Percentiles rank a stretch among this genome's conserved stretches.
phyloP scores from a whole-genome alignment of 2,329 filamentous ascomycete species.

The Domatiomyces globalis region DNA sequence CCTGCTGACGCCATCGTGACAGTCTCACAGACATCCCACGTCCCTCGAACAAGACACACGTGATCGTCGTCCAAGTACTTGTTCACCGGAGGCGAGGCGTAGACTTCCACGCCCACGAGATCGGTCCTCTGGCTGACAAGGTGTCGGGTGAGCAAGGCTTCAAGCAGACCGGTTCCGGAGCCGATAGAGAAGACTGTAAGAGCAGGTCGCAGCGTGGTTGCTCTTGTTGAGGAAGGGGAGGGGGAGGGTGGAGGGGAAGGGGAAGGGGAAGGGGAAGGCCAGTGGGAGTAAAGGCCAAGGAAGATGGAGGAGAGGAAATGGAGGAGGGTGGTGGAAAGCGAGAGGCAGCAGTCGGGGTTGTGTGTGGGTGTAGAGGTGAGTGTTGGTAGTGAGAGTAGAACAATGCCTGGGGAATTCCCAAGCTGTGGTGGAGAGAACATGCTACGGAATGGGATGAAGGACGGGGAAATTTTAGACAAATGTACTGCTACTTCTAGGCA shows the following conservation, averaged over 20 bases:
- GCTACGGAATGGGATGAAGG: too few species aligned
- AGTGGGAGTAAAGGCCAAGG: neutral
- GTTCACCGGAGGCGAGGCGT: conserved; percentile 26
- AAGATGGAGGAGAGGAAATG: neutral
- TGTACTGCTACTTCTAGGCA: too few species aligned
- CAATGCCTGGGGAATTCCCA: too few species aligned
- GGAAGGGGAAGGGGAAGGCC: too few species aligned
- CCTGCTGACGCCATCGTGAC: conserved; percentile 25
- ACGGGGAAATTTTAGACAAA: too few species aligned
- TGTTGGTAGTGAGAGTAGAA: neutral
- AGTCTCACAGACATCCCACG: conserved; percentile 28
- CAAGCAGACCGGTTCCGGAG: conserved; percentile 38
- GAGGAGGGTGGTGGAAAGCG: neutral
- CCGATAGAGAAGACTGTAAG: conserved; percentile 31
- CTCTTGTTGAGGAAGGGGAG: too few species aligned
- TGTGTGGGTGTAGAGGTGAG: neutral
- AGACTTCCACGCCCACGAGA: conserved; percentile 37
- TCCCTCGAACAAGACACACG: conserved; percentile 32
- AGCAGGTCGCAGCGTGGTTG: neutral
- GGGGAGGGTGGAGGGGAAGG: too few species aligned
- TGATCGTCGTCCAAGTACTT: conserved; percentile 30
- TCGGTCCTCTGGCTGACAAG: conserved; percentile 15
- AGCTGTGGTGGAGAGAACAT: neutral
- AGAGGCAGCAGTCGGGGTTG: conserved; percentile 2
- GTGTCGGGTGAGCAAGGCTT: conserved; percentile 27